Evolutionary conservation across 1,284 basidiomycete species (phyloP), one percentile per base, ranked within the genome.

Genomic region (Vanrija sp.): DNA sequence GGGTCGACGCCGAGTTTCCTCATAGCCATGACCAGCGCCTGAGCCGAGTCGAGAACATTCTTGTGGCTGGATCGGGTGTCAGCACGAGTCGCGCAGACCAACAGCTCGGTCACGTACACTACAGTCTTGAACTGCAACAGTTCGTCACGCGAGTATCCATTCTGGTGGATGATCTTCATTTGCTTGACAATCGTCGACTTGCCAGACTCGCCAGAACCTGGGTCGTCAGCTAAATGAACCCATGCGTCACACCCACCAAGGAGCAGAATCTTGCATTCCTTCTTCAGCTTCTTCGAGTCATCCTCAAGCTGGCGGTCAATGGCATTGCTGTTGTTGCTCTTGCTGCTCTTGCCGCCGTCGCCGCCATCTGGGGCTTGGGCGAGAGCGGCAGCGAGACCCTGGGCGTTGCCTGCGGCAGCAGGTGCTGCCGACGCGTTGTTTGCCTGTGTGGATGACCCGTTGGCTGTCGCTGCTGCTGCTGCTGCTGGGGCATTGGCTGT

Each of bases 131-230:
- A 96, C 3, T 85, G 81, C 58, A 88, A 78, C 40, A 94, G 83
- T 75, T 98, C 94, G 1, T 90, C 83, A 21, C 78, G 76, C 0
- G 85, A 85, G 78, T 93, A 98, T 8, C 95, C 95, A 66, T 89
- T 87, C 76, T 97, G 91, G 76, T 97, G 91, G 58, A 98, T 95
- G 63, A 98, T 97, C 82, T 96, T 97, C 94, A 98, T 98, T 78
- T 98, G 95, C 78, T 97, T 98, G 46, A 97, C 92, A 63, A 98
- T 92, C 0, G 94, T 98, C 6, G 86, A 89, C 79, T 97, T 97
- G 34, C 94, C 95, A 0, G 90, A 94, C 80, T 88, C 86, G 66
- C 86, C 86, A n/a, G 86, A 86, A 57, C 85, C 85, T 85, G 66
- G 39, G 23, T 26, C 16, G 45, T 64, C 56, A 62, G 52, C 21